Percentiles rank a stretch among this genome's conserved stretches.
Conservation (phyloP, 2,329 filamentous ascomycete species). For the Beauveria australis region DNA sequence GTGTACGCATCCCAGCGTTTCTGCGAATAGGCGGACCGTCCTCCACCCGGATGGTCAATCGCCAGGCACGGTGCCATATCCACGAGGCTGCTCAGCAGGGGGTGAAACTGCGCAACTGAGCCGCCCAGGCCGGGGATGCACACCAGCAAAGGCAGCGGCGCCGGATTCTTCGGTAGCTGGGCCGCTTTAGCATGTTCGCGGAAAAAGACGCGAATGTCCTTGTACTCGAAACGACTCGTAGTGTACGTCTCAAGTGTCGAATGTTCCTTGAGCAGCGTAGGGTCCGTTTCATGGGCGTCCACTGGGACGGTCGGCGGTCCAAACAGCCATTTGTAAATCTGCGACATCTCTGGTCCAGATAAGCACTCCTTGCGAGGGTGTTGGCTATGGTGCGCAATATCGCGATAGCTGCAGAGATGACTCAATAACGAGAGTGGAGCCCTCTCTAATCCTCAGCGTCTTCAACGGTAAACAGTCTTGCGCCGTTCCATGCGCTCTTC, state of each 20-base stretch:
- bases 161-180: slow-evolving; percentile 65
- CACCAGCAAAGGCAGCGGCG: slow-evolving; percentile 73
- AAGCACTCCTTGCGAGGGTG: background rate
- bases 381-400: slow-evolving; percentile 1
- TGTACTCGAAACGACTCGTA: slow-evolving; percentile 64
- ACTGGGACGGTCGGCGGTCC: slow-evolving; percentile 18
- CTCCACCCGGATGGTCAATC: slow-evolving; percentile 86
- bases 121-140: slow-evolving; percentile 94
- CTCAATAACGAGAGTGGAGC: slow-evolving; percentile 7
- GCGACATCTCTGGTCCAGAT: background rate
- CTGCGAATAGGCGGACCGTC: slow-evolving; percentile 66
- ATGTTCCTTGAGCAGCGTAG: slow-evolving; percentile 70
- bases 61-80: slow-evolving; percentile 75
- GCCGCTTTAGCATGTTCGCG: slow-evolving; percentile 73
- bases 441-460: background rate
- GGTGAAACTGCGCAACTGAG: slow-evolving; percentile 78
- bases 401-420: slow-evolving; percentile 5
- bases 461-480: background rate
- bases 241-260: slow-evolving; percentile 63
- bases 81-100: slow-evolving; percentile 70
- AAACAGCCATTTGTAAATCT: slow-evolving; percentile 7
- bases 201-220: slow-evolving; percentile 73
- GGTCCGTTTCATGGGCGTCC: slow-evolving; percentile 50
- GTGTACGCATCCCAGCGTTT: slow-evolving; percentile 71
- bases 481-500: slow-evolving; percentile 2